Conservation (phyloP, 371 early-diverging fungal genomes). For the Rhizopus delemar region DNA sequence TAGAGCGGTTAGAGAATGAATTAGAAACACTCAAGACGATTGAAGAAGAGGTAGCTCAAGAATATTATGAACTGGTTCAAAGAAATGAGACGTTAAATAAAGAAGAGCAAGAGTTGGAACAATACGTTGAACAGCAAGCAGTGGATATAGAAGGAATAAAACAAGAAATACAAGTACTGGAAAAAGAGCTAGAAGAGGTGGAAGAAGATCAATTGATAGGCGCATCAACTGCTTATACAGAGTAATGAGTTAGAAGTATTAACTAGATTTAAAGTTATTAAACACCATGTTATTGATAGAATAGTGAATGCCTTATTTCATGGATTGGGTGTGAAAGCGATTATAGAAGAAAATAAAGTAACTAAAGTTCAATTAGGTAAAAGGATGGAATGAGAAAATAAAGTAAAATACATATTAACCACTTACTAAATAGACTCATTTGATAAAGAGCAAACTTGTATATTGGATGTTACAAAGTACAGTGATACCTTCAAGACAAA, state of each 20-base stretch:
- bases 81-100: neutral
- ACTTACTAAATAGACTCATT: neutral
- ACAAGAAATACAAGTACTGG: neutral
- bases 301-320: neutral
- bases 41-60: neutral
- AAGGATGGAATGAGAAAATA: neutral
- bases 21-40: neutral
- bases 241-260: neutral
- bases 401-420: neutral
- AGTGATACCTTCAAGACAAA: neutral
- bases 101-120: neutral
- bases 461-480: neutral
- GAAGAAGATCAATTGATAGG: too few relatives aligned
- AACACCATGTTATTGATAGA: neutral
- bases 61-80: neutral
- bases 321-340: neutral
- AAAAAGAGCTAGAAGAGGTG: neutral
- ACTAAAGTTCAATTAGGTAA: neutral
- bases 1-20: neutral
- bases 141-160: neutral
- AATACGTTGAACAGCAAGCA: neutral
- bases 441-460: neutral
- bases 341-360: neutral
- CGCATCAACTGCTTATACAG: neutral
- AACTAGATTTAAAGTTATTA: too few relatives aligned